Evolutionary conservation across 1,284 basidiomycete genomes (phyloP).

Genomic region (Fomitopsis pinicola): DNA sequence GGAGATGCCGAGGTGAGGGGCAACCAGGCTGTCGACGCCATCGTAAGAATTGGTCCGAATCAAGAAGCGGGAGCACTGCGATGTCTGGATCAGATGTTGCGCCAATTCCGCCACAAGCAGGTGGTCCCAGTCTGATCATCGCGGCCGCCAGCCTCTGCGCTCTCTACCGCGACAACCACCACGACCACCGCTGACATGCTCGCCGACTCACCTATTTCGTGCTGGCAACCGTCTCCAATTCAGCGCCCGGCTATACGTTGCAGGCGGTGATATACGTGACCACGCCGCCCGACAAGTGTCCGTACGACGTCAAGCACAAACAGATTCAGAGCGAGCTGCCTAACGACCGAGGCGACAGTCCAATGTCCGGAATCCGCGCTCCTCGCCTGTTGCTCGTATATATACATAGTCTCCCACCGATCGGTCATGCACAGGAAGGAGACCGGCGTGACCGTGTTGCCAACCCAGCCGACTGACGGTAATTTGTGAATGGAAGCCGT

Average conservation of each 20-base stretch:
- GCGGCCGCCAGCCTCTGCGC: neutral
- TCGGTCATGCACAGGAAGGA: constrained; percentile 6
- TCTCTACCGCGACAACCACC: neutral
- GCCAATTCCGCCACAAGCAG: neutral
- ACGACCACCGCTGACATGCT: neutral
- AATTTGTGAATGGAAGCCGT: constrained; percentile 5
- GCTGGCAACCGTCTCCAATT: neutral
- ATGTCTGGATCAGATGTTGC: neutral
- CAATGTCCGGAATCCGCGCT: constrained; percentile 4
- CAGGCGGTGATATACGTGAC: neutral
- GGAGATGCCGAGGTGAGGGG: constrained; percentile 28
- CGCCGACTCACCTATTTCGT: neutral
- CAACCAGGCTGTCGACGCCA: constrained; percentile 34
- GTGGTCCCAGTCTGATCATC: neutral
- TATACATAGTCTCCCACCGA: constrained; percentile 2
- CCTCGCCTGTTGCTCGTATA: neutral
- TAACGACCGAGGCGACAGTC: neutral
- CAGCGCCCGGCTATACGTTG: neutral
- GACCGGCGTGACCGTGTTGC: constrained; percentile 5
- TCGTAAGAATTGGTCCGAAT: constrained; percentile 10
- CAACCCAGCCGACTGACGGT: constrained; percentile 12
- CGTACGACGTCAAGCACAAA: neutral
- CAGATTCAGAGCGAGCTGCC: neutral
- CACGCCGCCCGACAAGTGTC: neutral
- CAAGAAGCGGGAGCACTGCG: neutral